These are phyloP conservation scores for Cucurbitaria berberidis DNA, from an alignment of 2,329 filamentous ascomycete species.

Conservation along the genomic window DNA sequence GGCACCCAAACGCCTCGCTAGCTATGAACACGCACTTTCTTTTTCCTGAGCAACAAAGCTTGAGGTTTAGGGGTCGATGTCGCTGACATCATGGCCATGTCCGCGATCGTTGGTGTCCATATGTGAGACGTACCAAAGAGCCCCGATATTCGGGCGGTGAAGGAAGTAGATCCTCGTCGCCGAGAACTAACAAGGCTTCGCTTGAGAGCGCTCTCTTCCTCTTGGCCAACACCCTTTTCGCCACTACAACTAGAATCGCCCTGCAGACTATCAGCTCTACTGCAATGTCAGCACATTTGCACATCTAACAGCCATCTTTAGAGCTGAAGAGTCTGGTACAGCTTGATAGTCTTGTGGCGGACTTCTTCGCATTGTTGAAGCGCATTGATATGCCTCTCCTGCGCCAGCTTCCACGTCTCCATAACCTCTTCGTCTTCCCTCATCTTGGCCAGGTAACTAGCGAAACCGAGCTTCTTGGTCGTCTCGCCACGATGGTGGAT, in stretches of 20 bases:
- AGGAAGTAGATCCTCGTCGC: neutral
- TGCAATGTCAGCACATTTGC: constrained; percentile 9
- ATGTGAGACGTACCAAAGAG: neutral
- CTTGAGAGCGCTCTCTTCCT: neutral
- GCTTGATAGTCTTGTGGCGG: constrained; percentile 39
- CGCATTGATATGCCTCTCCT: constrained; percentile 64
- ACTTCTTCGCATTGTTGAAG: constrained; percentile 51
- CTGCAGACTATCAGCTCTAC: neutral
- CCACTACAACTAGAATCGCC: neutral
- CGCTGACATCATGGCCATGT: neutral
- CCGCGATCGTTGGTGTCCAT: neutral
- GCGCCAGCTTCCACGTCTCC: constrained; percentile 65
- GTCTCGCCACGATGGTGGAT: constrained; percentile 60
- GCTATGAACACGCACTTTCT: constrained; percentile 10
- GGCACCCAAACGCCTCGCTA: constrained; percentile 11
- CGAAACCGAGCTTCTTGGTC: constrained; percentile 57
- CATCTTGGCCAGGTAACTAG: constrained; percentile 65
- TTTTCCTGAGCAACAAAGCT: constrained; percentile 8
- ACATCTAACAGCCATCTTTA: constrained; percentile 2
- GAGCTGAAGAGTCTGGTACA: constrained; percentile 26
- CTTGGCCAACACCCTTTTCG: neutral
- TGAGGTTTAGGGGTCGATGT: neutral
- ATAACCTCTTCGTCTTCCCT: constrained; percentile 70
- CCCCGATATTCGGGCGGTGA: constrained; percentile 1
- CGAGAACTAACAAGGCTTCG: neutral